Evolutionary conservation across 2,329 filamentous ascomycete genomes (phyloP), one percentile per base, ranked within the genome.

Genomic region (Trichoderma brevicompactum): DNA sequence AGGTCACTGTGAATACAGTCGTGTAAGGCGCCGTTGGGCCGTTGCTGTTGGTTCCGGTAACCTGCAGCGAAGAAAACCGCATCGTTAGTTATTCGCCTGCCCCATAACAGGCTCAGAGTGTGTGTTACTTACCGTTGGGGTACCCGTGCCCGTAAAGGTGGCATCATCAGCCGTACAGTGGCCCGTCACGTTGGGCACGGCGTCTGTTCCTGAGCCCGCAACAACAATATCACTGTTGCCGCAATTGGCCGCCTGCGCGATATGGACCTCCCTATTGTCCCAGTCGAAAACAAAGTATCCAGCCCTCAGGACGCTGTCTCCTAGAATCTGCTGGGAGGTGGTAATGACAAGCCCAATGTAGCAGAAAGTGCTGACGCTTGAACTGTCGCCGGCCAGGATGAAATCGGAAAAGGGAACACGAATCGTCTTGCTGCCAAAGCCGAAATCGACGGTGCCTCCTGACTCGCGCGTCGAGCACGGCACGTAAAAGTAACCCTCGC

Each of bases 281-380:
- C 79, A 80, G 67, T 81, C 79, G 52, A 80, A 81, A 13, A 81
- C 77, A 64, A 81, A 81, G 69, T 81, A 81, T 6, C 79, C 80
- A 0, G 80, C 79, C 0, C 79, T 73, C 41, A 81, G 71, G 7
- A 81, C 76, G 28, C 77, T 76, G 68, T 81, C 79, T 15, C 79
- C 79, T 10, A 81, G 73, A 13, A 81, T 79, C 69, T 80, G 79
- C 72, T 80, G 78, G 41, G 77, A 77, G n/a, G 71, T 73, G 5
- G 76, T 78, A 7, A 74, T 41, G n/a, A 75, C 72, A 1, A 81
- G 70, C 28, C 82, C 82, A 12, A 82, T 74, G 55, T 79, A 76
- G 73, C 82, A 83, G 46, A 70, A 75, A 12, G 70, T 69, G 13
- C 71, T 70, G 53, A 75, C 69, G 12, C 77, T 71, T 32, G 50